Base-by-base conservation (phyloP, 768 basidiomycete species). In the Piloderma croceum region DNA sequence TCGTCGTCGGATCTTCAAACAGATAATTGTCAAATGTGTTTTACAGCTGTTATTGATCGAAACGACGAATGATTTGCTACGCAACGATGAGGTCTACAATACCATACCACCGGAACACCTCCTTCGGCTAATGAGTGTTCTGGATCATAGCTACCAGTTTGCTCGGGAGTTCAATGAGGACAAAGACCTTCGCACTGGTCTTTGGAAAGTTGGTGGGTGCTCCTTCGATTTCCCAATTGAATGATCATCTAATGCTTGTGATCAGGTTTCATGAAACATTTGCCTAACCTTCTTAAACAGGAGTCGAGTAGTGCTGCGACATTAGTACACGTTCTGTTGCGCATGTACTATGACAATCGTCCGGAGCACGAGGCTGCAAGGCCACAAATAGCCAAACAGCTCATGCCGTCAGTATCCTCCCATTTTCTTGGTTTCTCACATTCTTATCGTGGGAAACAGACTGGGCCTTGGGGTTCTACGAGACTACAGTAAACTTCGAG, bases 1-100 rank as follows among this genome's bases (percentile, higher is more conserved):
- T 49, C 82, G 92, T 39, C 80, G 89, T 33, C 77, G 82, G 31
- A 78, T 89, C 41, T 99, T 99, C 79, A 88, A 91, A 58, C 96
- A 98, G 61, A 98, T 99, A 64, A 98, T 99, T 46, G 92, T 97
- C 49, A 98, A 98, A 84, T 99, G 96, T 60, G 96, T 99, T 17
- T 76, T 99, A 22, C 96, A 99, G 53, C 67, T 99, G 17, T 72
- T 98, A 39, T 74, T 99, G 25, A 98, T 99, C 48, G 96, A 99
- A 66, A 98, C 90, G 6, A 94, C 93, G 3, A 92, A 91, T 54
- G 96, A 98, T 50, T 71, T 99, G 18, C 73, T 99, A 23, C 87
- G 91, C 44, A 97, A 94, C 55, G 74, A 90, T 44, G 79, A 85
- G 29, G 88, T 99, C 34, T 98, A 98, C 66, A 74, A 70, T 34